These are phyloP conservation scores for Paxillus rubicundulus DNA, from an alignment of 768 basidiomycete genomes.

Conservation along the genomic window DNA sequence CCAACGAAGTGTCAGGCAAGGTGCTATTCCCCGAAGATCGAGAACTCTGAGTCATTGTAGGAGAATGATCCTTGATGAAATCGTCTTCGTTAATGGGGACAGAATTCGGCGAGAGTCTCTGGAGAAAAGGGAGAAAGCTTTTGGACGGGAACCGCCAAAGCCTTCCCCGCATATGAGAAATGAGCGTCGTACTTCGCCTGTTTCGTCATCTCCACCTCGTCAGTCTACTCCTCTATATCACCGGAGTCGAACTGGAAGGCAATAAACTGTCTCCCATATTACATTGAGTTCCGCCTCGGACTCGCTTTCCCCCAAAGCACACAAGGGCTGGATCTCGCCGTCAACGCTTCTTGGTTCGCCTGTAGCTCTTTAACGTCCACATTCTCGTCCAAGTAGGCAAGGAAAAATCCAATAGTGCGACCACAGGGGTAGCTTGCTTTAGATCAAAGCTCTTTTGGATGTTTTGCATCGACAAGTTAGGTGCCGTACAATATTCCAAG, in stretches of 20 bases:
- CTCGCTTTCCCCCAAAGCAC: no score
- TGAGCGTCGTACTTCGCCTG: slow-evolving; percentile 12
- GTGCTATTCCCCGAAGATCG: neutral
- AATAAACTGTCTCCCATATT: slow-evolving; percentile 7
- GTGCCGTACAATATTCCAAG: no score
- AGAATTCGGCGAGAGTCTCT: neutral
- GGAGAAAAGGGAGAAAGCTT: slow-evolving; percentile 3
- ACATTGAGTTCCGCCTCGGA: slow-evolving; percentile 4
- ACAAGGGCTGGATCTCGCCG: no score
- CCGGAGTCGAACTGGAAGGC: slow-evolving; percentile 9
- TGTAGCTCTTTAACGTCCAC: no score
- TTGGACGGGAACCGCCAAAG: slow-evolving; percentile 9
- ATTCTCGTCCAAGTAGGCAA: no score
- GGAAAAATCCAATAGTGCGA: no score
- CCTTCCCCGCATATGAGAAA: slow-evolving; percentile 11
- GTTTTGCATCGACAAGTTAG: no score
- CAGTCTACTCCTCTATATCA: slow-evolving; percentile 14
- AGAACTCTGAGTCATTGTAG: neutral
- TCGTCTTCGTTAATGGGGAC: neutral
- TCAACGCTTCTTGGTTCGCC: no score
- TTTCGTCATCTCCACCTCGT: slow-evolving; percentile 11
- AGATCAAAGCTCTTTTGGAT: no score
- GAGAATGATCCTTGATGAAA: neutral
- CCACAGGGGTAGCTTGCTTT: no score
- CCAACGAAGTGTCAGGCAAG: slow-evolving; percentile 14